Conservation (phyloP, 164 flowering plant genomes). For the Macadamia integrifolia region DNA sequence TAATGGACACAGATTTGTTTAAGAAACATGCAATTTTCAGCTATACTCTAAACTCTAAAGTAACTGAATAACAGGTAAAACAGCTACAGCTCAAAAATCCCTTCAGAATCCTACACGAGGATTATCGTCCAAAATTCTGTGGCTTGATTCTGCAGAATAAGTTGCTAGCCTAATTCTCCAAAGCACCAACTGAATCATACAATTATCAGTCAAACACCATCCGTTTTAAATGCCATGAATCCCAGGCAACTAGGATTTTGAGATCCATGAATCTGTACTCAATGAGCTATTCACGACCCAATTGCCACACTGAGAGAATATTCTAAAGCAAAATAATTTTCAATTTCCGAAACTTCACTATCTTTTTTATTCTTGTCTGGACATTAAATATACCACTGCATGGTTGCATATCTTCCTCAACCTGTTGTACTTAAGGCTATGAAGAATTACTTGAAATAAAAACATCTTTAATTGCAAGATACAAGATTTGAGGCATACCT, state of each 20-base stretch:
- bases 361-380: not conserved
- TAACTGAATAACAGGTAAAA: too few relatives aligned
- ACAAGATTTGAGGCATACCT: slow-evolving; percentile 37
- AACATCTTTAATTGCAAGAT: not conserved
- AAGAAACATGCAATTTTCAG: too few relatives aligned
- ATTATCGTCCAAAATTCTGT: too few relatives aligned
- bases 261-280: not conserved
- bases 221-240: not conserved
- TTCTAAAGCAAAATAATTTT: not conserved
- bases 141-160: too few relatives aligned
- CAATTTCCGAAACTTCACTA: too few relatives aligned
- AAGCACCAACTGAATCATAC: too few relatives aligned
- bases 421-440: not conserved
- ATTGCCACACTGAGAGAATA: not conserved
- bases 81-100: too few relatives aligned
- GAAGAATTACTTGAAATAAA: not conserved
- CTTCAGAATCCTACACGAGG: too few relatives aligned
- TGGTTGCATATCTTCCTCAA: not conserved
- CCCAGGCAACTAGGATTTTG: not conserved
- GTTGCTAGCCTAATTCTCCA: too few relatives aligned
- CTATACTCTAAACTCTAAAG: too few relatives aligned
- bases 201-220: too few relatives aligned
- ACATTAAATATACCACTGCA: not conserved
- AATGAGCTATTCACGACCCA: not conserved
- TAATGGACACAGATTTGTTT: too few relatives aligned